Evolutionary conservation across 164 flowering plant species (phyloP).

Genomic region (Saururus chinensis): DNA sequence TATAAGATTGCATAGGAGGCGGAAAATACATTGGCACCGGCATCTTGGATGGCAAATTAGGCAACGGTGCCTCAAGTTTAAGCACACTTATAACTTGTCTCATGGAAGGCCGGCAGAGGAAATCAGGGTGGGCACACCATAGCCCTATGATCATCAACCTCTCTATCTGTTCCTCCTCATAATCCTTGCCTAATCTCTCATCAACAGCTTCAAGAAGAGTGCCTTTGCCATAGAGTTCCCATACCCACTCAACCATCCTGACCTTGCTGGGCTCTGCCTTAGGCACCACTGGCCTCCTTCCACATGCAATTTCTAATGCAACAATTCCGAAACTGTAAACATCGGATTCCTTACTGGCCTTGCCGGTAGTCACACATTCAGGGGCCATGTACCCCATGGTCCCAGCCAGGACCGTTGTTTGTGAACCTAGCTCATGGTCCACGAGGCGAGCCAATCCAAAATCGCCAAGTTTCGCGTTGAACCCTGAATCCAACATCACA

Average conservation of each 20-base stretch:
- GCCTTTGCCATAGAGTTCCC: conserved; percentile 33
- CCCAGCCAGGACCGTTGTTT: conserved; percentile 40
- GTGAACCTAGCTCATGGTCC: conserved; percentile 29
- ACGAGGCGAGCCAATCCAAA: conserved; percentile 41
- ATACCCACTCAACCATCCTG: conserved; percentile 33
- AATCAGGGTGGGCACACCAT: conserved; percentile 30
- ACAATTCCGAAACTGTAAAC: conserved; percentile 45
- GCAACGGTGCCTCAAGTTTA: conserved; percentile 20
- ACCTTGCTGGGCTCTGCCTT: conserved; percentile 11
- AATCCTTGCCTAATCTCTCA: conserved; percentile 11
- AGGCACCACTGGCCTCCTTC: conserved; percentile 23
- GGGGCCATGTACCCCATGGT: conserved; percentile 50
- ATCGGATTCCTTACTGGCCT: conserved; percentile 41
- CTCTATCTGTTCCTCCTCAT: conserved; percentile 16
- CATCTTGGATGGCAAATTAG: conserved; percentile 21
- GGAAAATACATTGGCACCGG: conserved; percentile 18
- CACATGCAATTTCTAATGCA: conserved; percentile 35
- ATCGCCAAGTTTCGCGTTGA: conserved; percentile 45
- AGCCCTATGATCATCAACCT: conserved; percentile 28
- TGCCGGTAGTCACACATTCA: conserved; percentile 32
- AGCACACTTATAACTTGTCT: conserved; percentile 23
- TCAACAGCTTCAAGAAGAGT: conserved; percentile 26
- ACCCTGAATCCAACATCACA: conserved; percentile 38
- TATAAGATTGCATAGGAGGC: conserved; percentile 4
- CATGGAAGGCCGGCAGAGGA: conserved; percentile 19